Evolutionary conservation across 1,284 basidiomycete genomes (phyloP).

Genomic region (Heliocybe sulcata): DNA sequence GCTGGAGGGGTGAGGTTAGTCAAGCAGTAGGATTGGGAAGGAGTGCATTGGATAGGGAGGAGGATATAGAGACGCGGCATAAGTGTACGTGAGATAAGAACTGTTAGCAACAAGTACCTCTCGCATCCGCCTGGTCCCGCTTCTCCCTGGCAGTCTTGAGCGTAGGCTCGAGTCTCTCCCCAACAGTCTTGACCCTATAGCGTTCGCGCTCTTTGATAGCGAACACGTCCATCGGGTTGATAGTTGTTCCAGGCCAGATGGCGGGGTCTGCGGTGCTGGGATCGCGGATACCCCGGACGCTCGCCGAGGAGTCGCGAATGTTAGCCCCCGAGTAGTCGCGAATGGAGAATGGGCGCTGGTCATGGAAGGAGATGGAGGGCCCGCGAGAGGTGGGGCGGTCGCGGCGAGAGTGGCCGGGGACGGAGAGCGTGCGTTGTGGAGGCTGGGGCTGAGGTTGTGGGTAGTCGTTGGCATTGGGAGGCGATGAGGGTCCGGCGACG

Average conservation of each 20-base stretch:
- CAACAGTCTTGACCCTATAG: constrained; percentile 13
- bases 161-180: constrained; percentile 25
- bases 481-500: neutral
- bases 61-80: neutral
- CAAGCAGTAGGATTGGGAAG: no score
- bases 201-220: neutral
- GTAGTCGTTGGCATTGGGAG: neutral
- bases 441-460: neutral
- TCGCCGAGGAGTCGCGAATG: no score
- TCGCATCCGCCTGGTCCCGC: constrained; percentile 11
- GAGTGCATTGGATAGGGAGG: neutral
- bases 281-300: neutral
- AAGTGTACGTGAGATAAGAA: no score
- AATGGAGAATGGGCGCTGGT: constrained; percentile 1
- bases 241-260: neutral
- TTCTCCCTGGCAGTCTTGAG: constrained; percentile 19
- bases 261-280: neutral
- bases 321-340: no score
- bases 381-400: no score
- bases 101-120: no score
- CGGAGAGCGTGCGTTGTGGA: neutral
- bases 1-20: constrained; percentile 26
- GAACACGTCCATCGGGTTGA: neutral
- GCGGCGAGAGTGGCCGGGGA: no score
- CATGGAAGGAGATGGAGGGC: neutral